Evolutionary conservation across 371 early-diverging fungal genomes (phyloP).

Genomic region (Rhizopus stolonifer): DNA sequence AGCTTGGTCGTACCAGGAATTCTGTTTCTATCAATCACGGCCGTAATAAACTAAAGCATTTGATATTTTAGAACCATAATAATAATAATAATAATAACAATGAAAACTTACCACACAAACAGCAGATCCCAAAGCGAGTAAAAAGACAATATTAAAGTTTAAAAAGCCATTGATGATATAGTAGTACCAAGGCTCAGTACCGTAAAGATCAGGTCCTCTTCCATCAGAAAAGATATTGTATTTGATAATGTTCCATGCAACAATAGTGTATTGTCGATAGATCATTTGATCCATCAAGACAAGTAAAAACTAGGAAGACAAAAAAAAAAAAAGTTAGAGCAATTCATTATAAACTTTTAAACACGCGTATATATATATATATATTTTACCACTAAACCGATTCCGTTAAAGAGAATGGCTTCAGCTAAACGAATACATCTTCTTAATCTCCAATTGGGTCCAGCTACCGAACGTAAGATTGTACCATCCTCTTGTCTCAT

Average conservation of each 20-base stretch:
- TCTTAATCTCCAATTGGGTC: constrained; percentile 43
- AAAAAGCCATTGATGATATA: constrained; percentile 85
- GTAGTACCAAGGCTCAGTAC: constrained; percentile 92
- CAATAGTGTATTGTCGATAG: constrained; percentile 71
- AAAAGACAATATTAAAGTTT: constrained; percentile 84
- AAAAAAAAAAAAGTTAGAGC: too few relatives aligned
- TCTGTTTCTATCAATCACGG: constrained; percentile 44
- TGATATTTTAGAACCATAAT: too few relatives aligned
- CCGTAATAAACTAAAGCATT: constrained; percentile 32
- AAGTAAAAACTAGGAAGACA: constrained; percentile 39
- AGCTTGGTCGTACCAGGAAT: constrained; percentile 35
- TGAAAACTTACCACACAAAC: constrained; percentile 66
- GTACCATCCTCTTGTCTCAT: constrained; percentile 29
- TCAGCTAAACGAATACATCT: constrained; percentile 42
- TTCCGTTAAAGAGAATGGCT: constrained; percentile 27
- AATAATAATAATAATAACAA: too few relatives aligned
- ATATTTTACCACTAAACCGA: background rate
- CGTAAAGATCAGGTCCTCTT: constrained; percentile 85
- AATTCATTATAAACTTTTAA: background rate
- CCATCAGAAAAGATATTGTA: constrained; percentile 86
- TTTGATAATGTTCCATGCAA: constrained; percentile 82
- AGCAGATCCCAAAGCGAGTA: constrained; percentile 65
- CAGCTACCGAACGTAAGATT: constrained; percentile 24
- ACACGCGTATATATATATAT: background rate
- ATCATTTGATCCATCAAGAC: constrained; percentile 72